These are phyloP conservation scores for Penicillium brasilianum DNA, from an alignment of 2,329 filamentous ascomycete species.

Conservation along the genomic window DNA sequence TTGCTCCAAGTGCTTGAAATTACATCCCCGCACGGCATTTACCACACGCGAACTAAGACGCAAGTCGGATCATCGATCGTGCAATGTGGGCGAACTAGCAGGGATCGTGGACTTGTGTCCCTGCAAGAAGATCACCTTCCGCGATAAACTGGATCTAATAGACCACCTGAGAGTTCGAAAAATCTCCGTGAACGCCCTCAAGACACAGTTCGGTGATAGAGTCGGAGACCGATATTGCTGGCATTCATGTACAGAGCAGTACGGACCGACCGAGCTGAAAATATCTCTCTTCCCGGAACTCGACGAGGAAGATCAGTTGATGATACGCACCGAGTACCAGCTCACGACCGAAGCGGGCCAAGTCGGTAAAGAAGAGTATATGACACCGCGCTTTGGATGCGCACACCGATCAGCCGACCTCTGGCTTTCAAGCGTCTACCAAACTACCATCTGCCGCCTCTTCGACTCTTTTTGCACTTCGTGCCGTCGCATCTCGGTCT, in stretches of 20 bases:
- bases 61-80: slow-evolving; percentile 39
- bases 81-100: slow-evolving; percentile 41
- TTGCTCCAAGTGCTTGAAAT: slow-evolving; percentile 46
- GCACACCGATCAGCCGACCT: slow-evolving; percentile 47
- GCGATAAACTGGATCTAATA: slow-evolving; percentile 43
- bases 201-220: slow-evolving; percentile 36
- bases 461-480: slow-evolving; percentile 42
- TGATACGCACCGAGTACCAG: slow-evolving; percentile 46
- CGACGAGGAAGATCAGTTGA: slow-evolving; percentile 37
- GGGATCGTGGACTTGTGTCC: slow-evolving; percentile 48
- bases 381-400: slow-evolving; percentile 48
- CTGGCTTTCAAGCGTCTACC: slow-evolving; percentile 47
- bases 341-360: slow-evolving; percentile 41
- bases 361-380: slow-evolving; percentile 45
- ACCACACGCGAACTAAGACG: slow-evolving; percentile 40
- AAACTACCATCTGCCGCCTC: slow-evolving; percentile 43
- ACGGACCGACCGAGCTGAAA: slow-evolving; percentile 42
- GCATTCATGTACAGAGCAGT: slow-evolving; percentile 44
- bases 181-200: slow-evolving; percentile 32
- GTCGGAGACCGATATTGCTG: slow-evolving; percentile 42
- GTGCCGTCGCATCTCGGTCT: slow-evolving; percentile 44
- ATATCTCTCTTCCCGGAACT: slow-evolving; percentile 44
- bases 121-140: slow-evolving; percentile 48
- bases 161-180: slow-evolving; percentile 41
- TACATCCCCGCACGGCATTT: slow-evolving; percentile 44